Evolutionary conservation across 768 basidiomycete genomes (phyloP), one percentile per base, ranked within the genome.

Genomic region (Chalciporus pseudorubinellus): DNA sequence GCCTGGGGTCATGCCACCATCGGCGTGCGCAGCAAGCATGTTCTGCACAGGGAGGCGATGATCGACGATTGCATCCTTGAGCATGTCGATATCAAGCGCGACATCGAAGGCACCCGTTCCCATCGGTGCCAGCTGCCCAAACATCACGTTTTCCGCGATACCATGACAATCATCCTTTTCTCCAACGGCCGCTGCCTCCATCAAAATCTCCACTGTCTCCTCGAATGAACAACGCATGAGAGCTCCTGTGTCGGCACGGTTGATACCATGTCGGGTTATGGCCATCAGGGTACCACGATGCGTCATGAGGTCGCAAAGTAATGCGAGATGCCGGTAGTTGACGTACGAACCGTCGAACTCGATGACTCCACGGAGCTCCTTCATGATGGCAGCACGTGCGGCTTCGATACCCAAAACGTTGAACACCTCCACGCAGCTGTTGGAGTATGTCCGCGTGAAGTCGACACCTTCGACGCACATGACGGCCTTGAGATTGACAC

Each of bases 61-160:
- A 68, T 99, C 97, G 44, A 98, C 89, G 48, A 98, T 93, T 36
- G 97, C 95, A 52, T 98, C 95, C 77, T 97, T 97, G 62, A 99
- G 77, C 93, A 98, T 95, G 59, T 95, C 90, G 62, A 98, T 91
- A 69, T 99, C 97, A 44, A 99, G 80, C 0, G 92, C 87, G 44
- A 99, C 90, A 44, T 98, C 95, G 64, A 95, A 98, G 8, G 92
- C 82, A 13, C 97, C 97, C 0, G 97, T 98, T 46, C 97, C 97
- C 94, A 99, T 98, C 1, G 95, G 95, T n/a, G 95, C 95, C 83
- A 98, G 89, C 73, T 98, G 97, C 16, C 97, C 97, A 61, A 99
- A 92, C 80, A 99, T 85, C 38, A 99, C 93, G 63, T 98, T 98
- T 77, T 98, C 95, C n/a, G 97, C 97, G 28, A 99, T 85, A 39